Evolutionary conservation across 2,329 filamentous ascomycete species (phyloP).

Genomic region (Diplodia corticola): DNA sequence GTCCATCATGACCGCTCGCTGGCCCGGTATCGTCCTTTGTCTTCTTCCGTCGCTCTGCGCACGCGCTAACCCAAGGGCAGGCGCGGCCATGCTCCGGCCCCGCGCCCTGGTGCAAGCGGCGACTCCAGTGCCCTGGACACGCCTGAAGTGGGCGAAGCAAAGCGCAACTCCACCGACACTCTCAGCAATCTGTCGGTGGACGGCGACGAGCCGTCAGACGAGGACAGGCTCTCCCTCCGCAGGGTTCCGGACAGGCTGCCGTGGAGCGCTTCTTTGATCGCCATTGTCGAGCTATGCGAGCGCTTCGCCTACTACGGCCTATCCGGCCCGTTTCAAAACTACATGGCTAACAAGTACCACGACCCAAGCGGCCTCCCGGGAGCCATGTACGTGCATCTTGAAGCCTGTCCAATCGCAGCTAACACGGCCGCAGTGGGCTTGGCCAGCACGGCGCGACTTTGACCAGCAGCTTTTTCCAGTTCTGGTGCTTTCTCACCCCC

Average conservation of each 20-base stretch:
- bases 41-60: not conserved
- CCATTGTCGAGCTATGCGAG: constrained; percentile 53
- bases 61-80: not conserved
- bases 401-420: not conserved
- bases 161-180: constrained; percentile 6
- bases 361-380: constrained; percentile 44
- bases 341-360: constrained; percentile 47
- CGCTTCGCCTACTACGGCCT: constrained; percentile 51
- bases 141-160: not conserved
- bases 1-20: not conserved
- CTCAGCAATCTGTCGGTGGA: constrained; percentile 18
- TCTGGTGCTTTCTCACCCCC: constrained; percentile 52
- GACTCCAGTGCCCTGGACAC: constrained; percentile 7
- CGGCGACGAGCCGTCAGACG: constrained; percentile 40
- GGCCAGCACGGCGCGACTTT: constrained; percentile 47
- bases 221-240: constrained; percentile 46
- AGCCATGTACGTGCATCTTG: constrained; percentile 29
- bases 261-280: constrained; percentile 49
- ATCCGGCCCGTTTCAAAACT: constrained; percentile 52
- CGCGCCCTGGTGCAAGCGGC: not conserved
- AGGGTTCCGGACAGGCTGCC: constrained; percentile 51
- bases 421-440: constrained; percentile 34
- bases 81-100: not conserved
- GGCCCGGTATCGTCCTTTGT: not conserved
- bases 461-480: constrained; percentile 51